Base-by-base conservation (phyloP, 208 protist species). In the Tetramitus jugosus region DNA sequence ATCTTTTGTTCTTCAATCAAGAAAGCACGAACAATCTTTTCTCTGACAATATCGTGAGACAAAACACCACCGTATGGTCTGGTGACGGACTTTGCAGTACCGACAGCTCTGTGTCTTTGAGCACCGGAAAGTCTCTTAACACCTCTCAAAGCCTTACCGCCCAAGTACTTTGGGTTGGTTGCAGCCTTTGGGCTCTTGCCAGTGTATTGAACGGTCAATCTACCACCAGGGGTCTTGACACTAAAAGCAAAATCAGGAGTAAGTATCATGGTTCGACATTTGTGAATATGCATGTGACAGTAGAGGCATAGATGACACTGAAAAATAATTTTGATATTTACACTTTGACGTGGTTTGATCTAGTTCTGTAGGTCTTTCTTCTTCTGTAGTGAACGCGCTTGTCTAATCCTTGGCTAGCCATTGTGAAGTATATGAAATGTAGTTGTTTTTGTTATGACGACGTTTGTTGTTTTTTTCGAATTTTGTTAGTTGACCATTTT, bases 1-100 rank as follows among this genome's bases (percentile, higher is more conserved):
- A 98, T 95, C 89, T 96, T 98, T 89, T 98, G 94, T 90, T 99
- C 97, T 92, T 99, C 97, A 67, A 98, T 91, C 77, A 99, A 93
- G 94, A 99, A 99, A 72, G 97, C 95, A 81, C 96, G 93, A 60
- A 98, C 86, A 83, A 99, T 92, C 87, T 88, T 90, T 76, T 97
- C 88, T 79, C 92, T 91, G 77, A 98, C 94, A 86, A 95, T 95
- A 53, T 82, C 89, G 80, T 91, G 85, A 89, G 93, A 98, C 68
- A 95, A 88, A 78, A 94, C 90, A 79, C 95, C 96, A 85, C 96
- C 96, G 82, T 99, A 99, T 40, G 97, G 90, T 81, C 97, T 94
- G 46, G 86, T 91, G 33, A 98, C 94, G 80, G 83, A 94, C 93
- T 98, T 98, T 78, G 91, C 78, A 78, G 94, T n/a, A n/a, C n/a